Base-by-base conservation (phyloP, 768 basidiomycete species). In the Dendrothele bispora region DNA sequence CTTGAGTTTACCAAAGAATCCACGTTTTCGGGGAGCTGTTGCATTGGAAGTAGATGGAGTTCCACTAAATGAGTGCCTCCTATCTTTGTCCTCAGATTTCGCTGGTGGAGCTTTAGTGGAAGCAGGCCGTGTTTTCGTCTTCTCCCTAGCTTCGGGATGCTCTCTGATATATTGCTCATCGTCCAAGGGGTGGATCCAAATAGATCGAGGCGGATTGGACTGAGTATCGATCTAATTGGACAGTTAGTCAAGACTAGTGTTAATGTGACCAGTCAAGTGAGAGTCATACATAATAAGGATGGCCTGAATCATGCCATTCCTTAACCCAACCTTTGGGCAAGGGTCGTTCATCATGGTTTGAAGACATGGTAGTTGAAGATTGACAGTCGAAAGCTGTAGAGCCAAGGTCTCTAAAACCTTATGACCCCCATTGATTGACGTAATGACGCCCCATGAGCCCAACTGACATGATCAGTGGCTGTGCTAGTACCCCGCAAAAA, bases 181-280 rank as follows among this genome's bases (percentile, higher is more conserved):
- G 47, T 88, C 83, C 49, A 79, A 79, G 1, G 88, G 86, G 57
- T 90, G 86, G 1, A 73, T 71, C 88, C 86, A 90, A 55, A 81
- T 87, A 0, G 80, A 73, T 0, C 86, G 77, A 1, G 84, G 79
- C 7, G 88, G 86, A 7, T 61, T 68, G 1, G 80, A 77, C 48
- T 65, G 70, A 0, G 84, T 87, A 51, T 89, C 83, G 15, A 87
- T 81, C 82, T 86, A 39, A 1, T 42, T 37, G 41, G 35, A 30
- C 12, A 24, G 22, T 21, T 34, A n/a, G n/a, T n/a, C n/a, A n/a
- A n/a, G n/a, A n/a, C n/a, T n/a, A n/a, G n/a, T n/a, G n/a, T n/a
- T n/a, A n/a, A n/a, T n/a, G n/a, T n/a, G n/a, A n/a, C n/a, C n/a
- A n/a, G n/a, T n/a, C n/a, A n/a, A n/a, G n/a, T n/a, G n/a, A n/a